Evolutionary conservation across 2,329 filamentous ascomycete genomes (phyloP), one percentile per base, ranked within the genome.

Genomic region (Teratosphaeria pseudoeucalypti): DNA sequence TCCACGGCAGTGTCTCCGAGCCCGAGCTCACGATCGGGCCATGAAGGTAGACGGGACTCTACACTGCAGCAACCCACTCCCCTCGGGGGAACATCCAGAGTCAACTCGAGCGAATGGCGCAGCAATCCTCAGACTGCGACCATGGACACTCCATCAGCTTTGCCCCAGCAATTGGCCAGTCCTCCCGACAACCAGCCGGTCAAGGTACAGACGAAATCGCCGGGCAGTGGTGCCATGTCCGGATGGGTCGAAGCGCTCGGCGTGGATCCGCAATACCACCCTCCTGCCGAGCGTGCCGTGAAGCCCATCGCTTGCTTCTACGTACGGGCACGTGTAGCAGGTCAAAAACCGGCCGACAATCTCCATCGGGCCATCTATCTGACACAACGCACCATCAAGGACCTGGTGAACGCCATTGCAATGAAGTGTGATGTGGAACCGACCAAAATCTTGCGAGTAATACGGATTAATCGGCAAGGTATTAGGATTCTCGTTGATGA

Each of bases 301-400:
- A 95, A 90, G 72, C 84, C 85, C 65, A 85, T 95, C 52, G 92
- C 92, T 56, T 96, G 92, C 76, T 91, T 97, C 73, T 97, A 95
- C 70, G 77, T 96, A 26, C 80, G 84, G 79, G 69, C 81, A 73
- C 61, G 82, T 56, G 74, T 81, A 14, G 72, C 79, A 29, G 79
- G 78, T 39, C 73, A 75, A 57, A 71, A 76, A 56, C 70, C 76
- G 3, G 74, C 79, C 34, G 79, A 83, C 39, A 83, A 85, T 62
- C 88, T 87, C 65, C 86, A 96, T 75, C 85, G 88, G 62, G 92
- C 94, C 6, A 80, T 97, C 14, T 99, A 99, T 72, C 78, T 97
- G 12, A 84, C 83, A 70, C 83, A 90, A 66, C 85, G 92, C 43
- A 91, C 85, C 0, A 76, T 90, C 19, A 81, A 83, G 55, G 89